Base-by-base conservation (phyloP, 495 filamentous ascomycete species). In the Haplographium delicatum region DNA sequence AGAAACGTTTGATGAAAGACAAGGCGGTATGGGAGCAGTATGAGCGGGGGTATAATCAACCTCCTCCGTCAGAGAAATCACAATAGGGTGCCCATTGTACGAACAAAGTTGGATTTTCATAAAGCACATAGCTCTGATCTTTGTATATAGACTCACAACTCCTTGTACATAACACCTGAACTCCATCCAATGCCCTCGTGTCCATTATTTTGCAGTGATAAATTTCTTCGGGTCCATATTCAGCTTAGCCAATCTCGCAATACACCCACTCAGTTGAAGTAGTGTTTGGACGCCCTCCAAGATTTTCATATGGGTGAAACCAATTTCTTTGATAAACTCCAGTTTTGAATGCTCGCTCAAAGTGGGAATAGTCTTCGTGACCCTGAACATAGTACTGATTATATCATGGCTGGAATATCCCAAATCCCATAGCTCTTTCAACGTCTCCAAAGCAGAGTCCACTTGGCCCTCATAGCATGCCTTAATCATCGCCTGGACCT, bases 251-350 rank as follows among this genome's bases (percentile, higher is more conserved):
- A 99, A 74, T 54, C 89, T 81, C 7, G 88, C 88, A 38, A 97
- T 76, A 62, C 91, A 96, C 19, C 93, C 93, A 61, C 85, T 90
- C 30, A 99, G 72, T 63, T 99, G 93, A 47, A 97, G 78, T 34
- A 96, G 71, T 2, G 91, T 96, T 70, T 96, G 90, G 43, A 99
- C 89, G 19, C 93, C 93, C 56, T 99, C 93, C 33, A 97, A 71
- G 45, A 99, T 91, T 58, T 94, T 88, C 93, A 99, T 99, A 62
- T 99, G 93, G 13, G 94, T 95, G 66, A 99, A 99, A 13, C 93
- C 93, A 65, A 99, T 97, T 68, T 96, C 94, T 66, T 86, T 88
- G 60, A 97, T 94, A 56, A 99, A 97, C 62, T 95, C 89, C 46
- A 99, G 70, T 68, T 96, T 93, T 18, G 88, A 77, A 66, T 97